Conservation (phyloP, 75 land plant genomes). For the Picea glauca region DNA sequence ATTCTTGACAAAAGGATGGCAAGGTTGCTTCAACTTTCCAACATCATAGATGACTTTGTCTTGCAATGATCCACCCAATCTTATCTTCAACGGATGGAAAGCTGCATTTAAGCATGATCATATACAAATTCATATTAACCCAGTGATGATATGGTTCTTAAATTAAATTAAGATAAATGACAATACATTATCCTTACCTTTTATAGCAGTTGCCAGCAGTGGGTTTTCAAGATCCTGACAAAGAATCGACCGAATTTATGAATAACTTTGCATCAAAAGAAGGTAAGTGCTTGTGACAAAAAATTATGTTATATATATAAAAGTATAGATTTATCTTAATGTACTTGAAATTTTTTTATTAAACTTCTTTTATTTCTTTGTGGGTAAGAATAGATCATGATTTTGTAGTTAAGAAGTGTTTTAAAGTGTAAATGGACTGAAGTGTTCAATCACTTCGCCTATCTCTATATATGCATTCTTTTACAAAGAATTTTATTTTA, state of each 20-base stretch:
- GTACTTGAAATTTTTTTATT: no score
- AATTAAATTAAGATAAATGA: neutral
- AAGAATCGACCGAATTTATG: neutral
- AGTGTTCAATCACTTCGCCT: no score
- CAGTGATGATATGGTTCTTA: neutral
- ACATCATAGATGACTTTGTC: slow-evolving; percentile 77
- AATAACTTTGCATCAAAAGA: neutral
- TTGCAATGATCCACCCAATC: slow-evolving; percentile 86
- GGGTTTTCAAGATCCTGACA: slow-evolving; percentile 31
- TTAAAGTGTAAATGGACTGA: no score
- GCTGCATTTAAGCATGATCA: neutral
- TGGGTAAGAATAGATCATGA: no score
- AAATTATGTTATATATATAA: no score
- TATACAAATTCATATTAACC: neutral
- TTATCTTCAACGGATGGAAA: slow-evolving; percentile 5
- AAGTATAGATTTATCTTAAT: no score
- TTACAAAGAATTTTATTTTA: no score
- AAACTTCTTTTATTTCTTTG: no score
- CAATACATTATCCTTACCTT: slow-evolving; percentile 10
- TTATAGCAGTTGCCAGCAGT: slow-evolving; percentile 24
- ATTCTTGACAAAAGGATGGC: slow-evolving; percentile 45
- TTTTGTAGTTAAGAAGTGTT: no score
- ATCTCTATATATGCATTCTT: no score
- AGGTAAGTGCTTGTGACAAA: no score
- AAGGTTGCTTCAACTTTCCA: slow-evolving; percentile 32